Evolutionary conservation across 768 basidiomycete species (phyloP), one percentile per base, ranked within the genome.

Genomic region (Lanmaoa pseudosensibilis): DNA sequence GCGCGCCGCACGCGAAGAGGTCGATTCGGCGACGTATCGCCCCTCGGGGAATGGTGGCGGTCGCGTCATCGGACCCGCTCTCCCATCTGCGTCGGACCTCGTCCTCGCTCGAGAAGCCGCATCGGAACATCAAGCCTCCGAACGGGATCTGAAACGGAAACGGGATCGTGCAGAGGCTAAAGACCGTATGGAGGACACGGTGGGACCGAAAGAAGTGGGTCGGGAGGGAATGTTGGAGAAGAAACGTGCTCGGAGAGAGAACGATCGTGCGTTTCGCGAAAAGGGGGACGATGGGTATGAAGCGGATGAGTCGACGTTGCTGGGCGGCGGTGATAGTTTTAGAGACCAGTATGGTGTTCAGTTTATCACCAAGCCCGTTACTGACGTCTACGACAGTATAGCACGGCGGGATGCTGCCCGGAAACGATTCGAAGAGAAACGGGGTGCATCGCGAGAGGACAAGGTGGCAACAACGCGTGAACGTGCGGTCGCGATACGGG

Each of bases 301-400:
- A 63, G 77, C 84, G 2, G 87, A 91, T 60, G 94, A 96, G 37
- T 77, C 80, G 2, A 88, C 86, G 1, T 74, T 95, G 52, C 78
- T 95, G 74, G 92, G 93, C 25, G 90, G 91, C 27, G 85, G 86
- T 0, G 87, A 90, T 64, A 87, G 88, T 65, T 96, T 96, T 74
- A 80, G 76, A 59, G 89, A 84, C 9, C 83, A 84, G 93, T 94
- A 66, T 56, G 80, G 4, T 76, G 32, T 12, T n/a, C 16, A 30
- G 51, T 49, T 34, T 52, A 33, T 50, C 25, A 12, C 38, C 39
- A 9, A 19, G 36, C 3, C 57, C 37, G 10, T 43, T 3, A 21
- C 51, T 62, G 19, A 72, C 46, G 7, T 54, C 18, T 5, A 37
- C 41, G 33, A 52, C 34, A 95, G 93, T 57, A 75, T 94, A 50